phyloP scores from a whole-genome alignment of 2,329 filamentous ascomycete genomes.

The Aureobasidium sp. region DNA sequence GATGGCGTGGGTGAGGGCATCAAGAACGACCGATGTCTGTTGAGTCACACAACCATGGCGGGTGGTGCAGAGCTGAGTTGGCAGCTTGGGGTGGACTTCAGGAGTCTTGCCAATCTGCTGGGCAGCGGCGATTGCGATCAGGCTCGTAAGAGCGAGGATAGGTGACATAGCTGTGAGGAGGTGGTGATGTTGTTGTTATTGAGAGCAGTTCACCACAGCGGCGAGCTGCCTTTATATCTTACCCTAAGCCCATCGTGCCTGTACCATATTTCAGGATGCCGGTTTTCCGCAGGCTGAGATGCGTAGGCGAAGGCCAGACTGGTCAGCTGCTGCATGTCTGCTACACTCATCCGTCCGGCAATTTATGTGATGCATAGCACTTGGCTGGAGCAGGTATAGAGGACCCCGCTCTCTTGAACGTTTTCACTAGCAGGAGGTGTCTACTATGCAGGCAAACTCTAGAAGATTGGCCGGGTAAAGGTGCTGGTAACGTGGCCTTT shows the following conservation, averaged over 20 bases:
- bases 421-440: background rate
- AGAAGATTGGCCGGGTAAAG: background rate
- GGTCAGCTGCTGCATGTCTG: background rate
- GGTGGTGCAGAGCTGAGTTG: constrained; percentile 48
- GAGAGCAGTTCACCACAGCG: background rate
- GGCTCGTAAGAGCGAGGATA: background rate
- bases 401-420: background rate
- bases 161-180: background rate
- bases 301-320: background rate
- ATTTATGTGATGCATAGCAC: background rate
- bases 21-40: constrained; percentile 45
- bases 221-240: background rate
- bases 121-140: constrained; percentile 17
- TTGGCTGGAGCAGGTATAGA: background rate
- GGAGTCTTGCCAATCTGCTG: constrained; percentile 28
- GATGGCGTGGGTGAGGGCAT: constrained; percentile 42
- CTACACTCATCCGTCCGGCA: background rate
- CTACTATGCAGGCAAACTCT: background rate
- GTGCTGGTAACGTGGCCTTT: background rate
- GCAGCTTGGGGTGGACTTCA: constrained; percentile 46
- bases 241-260: background rate
- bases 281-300: background rate
- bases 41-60: constrained; percentile 42
- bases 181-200: background rate
- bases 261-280: background rate